Evolutionary conservation across 192 early-diverging fungal genomes (phyloP), one percentile per base, ranked within the genome.

Genomic region (Radiomyces spectabilis): DNA sequence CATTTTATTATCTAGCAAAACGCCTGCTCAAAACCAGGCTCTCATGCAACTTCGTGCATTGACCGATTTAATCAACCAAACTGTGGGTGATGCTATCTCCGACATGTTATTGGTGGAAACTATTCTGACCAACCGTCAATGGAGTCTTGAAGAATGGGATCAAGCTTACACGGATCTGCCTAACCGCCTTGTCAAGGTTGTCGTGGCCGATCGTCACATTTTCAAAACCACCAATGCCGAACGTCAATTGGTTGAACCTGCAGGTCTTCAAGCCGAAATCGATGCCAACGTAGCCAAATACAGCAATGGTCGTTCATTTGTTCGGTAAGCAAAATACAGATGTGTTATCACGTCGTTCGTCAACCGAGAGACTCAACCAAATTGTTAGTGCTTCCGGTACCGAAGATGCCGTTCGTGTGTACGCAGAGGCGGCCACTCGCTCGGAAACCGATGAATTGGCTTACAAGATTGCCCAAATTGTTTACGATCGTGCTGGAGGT

Each of bases 191-290:
- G 91, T 93, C 59, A 99, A 98, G 75, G 97, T 99, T 42, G 88
- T 94, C 24, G 94, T 95, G 10, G 55, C 72, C 25, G 82, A 94
- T 67, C 85, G 95, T 31, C 65, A 68, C 39, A 81, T 87, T 50
- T 99, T 99, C 79, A 89, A 86, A 55, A 93, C 95, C 7, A 97
- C 92, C 65, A 90, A 99, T 52, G 95, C 97, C 44, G 97, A 99
- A 66, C 88, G 89, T 55, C 87, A 87, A 56, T 76, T 99, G 53
- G 79, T 85, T 8, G 79, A 86, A 35, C 97, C 97, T n/a, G 74
- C 57, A 4, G 92, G 84, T 22, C 76, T 98, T 47, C 97, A 99
- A 79, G 78, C 65, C 4, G 75, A 82, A 5, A 93, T 99, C 55
- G 84, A 94, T 65, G 65, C 74, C 22, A 73, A 89, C 54, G 91